phyloP scores from a whole-genome alignment of 768 basidiomycete genomes.

The Auricularia heimuer region DNA sequence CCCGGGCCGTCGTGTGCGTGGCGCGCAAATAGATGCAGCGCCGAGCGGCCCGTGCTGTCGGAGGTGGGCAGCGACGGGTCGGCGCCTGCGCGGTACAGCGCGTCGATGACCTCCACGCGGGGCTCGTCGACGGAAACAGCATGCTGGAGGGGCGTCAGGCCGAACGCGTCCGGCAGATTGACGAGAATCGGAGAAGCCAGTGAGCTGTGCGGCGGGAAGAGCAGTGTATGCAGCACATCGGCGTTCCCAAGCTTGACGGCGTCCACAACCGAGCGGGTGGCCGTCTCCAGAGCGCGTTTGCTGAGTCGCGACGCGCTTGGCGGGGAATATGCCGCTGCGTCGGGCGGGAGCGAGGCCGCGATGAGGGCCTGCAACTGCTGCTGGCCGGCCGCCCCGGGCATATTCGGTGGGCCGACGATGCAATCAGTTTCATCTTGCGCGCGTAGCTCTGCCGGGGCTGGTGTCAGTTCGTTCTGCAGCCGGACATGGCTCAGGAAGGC shows the following conservation, averaged over 20 bases:
- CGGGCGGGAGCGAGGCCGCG: background rate
- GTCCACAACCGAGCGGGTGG: slow-evolving; percentile 45
- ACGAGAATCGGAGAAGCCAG: slow-evolving; percentile 43
- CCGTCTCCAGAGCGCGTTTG: slow-evolving; percentile 24
- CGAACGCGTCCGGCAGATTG: slow-evolving; percentile 55
- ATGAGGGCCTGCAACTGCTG: background rate
- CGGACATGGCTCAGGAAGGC: background rate
- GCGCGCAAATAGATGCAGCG: slow-evolving; percentile 16
- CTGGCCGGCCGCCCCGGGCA: no score
- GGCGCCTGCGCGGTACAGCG: slow-evolving; percentile 66
- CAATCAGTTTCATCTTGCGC: background rate
- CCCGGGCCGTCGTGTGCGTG: slow-evolving; percentile 17
- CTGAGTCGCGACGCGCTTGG: background rate
- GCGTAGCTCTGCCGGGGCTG: background rate
- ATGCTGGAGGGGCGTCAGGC: slow-evolving; percentile 68
- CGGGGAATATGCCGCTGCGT: background rate
- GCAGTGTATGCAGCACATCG: slow-evolving; percentile 40
- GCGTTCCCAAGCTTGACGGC: slow-evolving; percentile 42
- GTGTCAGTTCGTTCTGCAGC: background rate
- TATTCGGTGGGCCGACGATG: background rate
- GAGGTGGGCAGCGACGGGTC: slow-evolving; percentile 60
- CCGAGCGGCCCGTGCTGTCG: slow-evolving; percentile 33
- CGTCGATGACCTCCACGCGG: slow-evolving; percentile 53
- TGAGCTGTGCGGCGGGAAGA: slow-evolving; percentile 42
- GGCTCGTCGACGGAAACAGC: slow-evolving; percentile 48